Conservation (phyloP, 441 rosid genomes). For the Breynia disticha region DNA sequence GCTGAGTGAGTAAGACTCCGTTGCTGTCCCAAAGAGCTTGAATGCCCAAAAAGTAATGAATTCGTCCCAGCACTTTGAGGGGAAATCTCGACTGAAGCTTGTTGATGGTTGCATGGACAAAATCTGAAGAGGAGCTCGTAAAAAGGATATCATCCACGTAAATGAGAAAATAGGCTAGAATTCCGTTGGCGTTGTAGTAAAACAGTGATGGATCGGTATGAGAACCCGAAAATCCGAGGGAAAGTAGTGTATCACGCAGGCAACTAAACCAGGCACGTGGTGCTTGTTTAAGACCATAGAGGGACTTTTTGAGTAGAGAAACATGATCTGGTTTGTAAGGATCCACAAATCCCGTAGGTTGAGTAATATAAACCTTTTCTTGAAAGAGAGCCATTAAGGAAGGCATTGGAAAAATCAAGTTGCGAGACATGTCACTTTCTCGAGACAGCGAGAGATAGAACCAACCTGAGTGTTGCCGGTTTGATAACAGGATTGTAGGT, state of each 20-base stretch:
- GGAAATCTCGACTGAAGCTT: neutral
- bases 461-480: neutral
- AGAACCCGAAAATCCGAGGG: neutral
- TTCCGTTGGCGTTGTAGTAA: neutral
- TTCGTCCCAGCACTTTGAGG: neutral
- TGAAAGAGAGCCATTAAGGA: neutral
- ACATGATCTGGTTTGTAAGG: neutral
- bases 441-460: neutral
- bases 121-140: neutral
- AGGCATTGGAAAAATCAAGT: neutral
- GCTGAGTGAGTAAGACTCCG: neutral
- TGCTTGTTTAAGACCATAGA: no score
- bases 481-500: neutral
- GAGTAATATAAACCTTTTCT: neutral
- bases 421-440: neutral
- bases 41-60: neutral
- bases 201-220: neutral
- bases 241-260: neutral
- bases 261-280: no score
- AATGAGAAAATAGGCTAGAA: neutral
- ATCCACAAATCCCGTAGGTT: neutral
- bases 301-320: no score
- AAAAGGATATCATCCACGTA: no score
- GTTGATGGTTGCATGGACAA: neutral
- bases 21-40: neutral